Conservation (phyloP, 768 basidiomycete species). For the Amanita muscaria region DNA sequence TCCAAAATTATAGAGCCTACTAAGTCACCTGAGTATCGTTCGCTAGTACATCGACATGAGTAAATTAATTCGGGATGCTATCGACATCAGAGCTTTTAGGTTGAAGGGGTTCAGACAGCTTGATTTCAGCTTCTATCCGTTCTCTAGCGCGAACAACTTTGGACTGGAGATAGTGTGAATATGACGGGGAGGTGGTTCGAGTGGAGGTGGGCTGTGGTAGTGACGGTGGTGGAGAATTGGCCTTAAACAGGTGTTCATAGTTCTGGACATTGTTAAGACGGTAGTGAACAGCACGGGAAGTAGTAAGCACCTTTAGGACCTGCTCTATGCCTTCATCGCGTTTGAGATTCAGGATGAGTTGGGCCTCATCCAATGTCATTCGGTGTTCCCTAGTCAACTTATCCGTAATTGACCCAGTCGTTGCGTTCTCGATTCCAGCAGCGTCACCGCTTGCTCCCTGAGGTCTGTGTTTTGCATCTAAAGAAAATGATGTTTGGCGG, state of each 20-base stretch:
- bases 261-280: conserved; percentile 39
- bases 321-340: conserved; percentile 59
- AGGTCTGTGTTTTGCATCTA: conserved; percentile 81
- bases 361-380: conserved; percentile 95
- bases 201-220: conserved; percentile 36
- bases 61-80: neutral
- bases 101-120: conserved; percentile 20
- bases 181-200: conserved; percentile 28
- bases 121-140: conserved; percentile 84
- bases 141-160: conserved; percentile 95
- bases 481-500: neutral
- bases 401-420: conserved; percentile 68
- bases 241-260: conserved; percentile 89
- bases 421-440: conserved; percentile 67
- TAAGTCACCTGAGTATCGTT: neutral
- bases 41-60: neutral
- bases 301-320: conserved; percentile 55
- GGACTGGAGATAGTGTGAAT: conserved; percentile 92
- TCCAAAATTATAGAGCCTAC: neutral
- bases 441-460: conserved; percentile 63
- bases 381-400: conserved; percentile 75
- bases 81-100: conserved; percentile 1
- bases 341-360: conserved; percentile 84
- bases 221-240: conserved; percentile 70
- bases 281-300: neutral